Base-by-base conservation (phyloP, 805 yeast species). In the Starmerella apis region DNA sequence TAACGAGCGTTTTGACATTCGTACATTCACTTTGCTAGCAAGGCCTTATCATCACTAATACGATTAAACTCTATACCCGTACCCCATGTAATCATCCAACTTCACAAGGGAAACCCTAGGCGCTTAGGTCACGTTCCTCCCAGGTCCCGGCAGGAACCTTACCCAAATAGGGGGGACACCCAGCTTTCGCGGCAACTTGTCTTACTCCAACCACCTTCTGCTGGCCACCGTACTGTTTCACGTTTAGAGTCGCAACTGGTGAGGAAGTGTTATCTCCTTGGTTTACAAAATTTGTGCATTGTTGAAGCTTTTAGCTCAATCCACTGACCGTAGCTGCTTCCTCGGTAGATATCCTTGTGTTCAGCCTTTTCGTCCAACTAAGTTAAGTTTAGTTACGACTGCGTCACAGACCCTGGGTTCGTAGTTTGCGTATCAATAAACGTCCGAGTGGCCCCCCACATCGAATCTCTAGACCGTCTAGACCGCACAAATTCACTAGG, bases 111-210 rank as follows among this genome's bases (percentile, higher is more conserved):
- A 41, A 41, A 27, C 44, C 44, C 27, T 22, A 13, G 24, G 16
- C 23, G 23, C 16, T 32, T 16, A 14, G 18, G 23, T 25, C 33
- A 27, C 44, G 44, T 41, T 32, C 19, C 16, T 24, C 43, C 30
- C 30, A 36, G 25, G 39, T 27, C 23, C 19, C 19, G 19, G 11
- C 42, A 37, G 44, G 33, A 41, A 27, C 44, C 44, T 27, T 41
- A 41, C 44, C 44, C 44, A 41, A 41, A 11, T 41, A 25, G 44
- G 44, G 33, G 44, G 32, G 31, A 16, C 23, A 27, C 44, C 44
- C 44, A 25, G 44, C 44, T 23, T 32, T 14, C 44, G 44, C 44
- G 44, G 44, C 33, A 27, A 41, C 23, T 16, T 16, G 44, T 24
- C 44, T 41, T 27, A 27, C 30, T 27, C 27, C n/a, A 31, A 25